These are phyloP conservation scores for Fagopyrum tataricum DNA, from an alignment of 148 eudicot species.

Conservation along the genomic window DNA sequence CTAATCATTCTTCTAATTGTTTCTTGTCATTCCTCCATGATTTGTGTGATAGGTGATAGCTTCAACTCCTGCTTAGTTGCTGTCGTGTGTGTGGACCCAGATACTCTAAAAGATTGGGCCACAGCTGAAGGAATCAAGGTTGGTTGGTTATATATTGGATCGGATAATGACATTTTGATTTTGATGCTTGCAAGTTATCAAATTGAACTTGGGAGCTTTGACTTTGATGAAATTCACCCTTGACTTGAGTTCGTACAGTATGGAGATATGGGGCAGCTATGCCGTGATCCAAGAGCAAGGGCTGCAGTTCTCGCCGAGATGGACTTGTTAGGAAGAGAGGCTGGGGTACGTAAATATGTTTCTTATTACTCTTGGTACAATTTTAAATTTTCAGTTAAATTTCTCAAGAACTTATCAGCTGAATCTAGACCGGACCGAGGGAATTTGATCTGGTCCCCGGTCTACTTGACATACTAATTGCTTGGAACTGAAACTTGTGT, in stretches of 20 bases:
- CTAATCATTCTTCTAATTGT: not conserved
- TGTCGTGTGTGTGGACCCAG: constrained; percentile 64
- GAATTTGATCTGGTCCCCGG: too few species aligned
- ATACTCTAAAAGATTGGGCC: constrained; percentile 66
- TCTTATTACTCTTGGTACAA: too few species aligned
- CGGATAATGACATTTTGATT: too few species aligned
- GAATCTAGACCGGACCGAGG: too few species aligned
- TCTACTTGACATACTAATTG: not conserved
- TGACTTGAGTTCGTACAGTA: constrained; percentile 29
- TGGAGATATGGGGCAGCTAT: constrained; percentile 58
- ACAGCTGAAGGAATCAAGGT: constrained; percentile 70
- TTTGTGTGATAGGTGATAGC: constrained; percentile 68
- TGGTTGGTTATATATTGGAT: constrained; percentile 47
- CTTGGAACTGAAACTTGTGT: not conserved
- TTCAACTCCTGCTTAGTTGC: constrained; percentile 77
- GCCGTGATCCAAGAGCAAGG: constrained; percentile 64
- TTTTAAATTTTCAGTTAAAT: too few species aligned
- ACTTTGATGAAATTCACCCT: not conserved
- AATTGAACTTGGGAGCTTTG: too few species aligned
- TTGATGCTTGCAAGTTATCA: not conserved
- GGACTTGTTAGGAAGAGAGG: constrained; percentile 75
- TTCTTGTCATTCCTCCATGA: not conserved
- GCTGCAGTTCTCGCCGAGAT: constrained; percentile 81
- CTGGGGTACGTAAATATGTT: constrained; percentile 40
- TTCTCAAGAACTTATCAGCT: too few species aligned